Base-by-base conservation (phyloP, 192 early-diverging fungal genomes). In the Haplosporangium gracile region DNA sequence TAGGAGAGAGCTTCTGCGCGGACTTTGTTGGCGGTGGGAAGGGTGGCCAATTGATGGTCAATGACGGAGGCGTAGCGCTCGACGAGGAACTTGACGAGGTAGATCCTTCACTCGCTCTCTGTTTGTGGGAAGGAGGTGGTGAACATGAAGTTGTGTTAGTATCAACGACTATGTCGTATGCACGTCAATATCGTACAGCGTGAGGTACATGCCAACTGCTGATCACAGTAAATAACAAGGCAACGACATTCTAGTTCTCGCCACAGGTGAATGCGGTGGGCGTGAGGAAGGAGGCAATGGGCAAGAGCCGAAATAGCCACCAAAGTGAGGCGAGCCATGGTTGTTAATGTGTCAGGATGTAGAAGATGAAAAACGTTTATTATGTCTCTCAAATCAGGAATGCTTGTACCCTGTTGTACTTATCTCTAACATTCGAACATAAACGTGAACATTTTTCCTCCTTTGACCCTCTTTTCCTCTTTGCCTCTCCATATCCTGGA, bases 251-350 rank as follows among this genome's bases (percentile, higher is more conserved):
- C 7, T 38, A 18, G 18, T 78, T 13, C 69, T 74, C 75, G 75
- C 79, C 79, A 75, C 73, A 81, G 24, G 79, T 73, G 20, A 75
- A 45, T 26, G 43, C 49, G 6, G 63, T 51, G 32, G 68, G 79
- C 16, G 55, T 26, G 15, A 81, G 29, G 65, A 69, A 40, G 13
- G 79, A 75, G 7, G 45, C 65, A 29, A 75, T 26, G 16, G 16
- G 63, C 68, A 49, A 74, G 63, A 47, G 63, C 34, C 49, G 68
- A 72, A 24, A 47, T 38, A 34, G 36, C 13, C 24, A 78, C 34
- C 8, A 77, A 70, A 13, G 76, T 38, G 38, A 77, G 26, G 76
- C 65, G 76, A n/a, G 70, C 76, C 76, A 77, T 77, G 36, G 5
- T 69, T 1, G 20, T 22, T 9, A 42, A 29, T n/a, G n/a, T n/a